These are phyloP conservation scores for Triangularia setosa DNA, from an alignment of 2,329 filamentous ascomycete genomes.

Conservation along the genomic window DNA sequence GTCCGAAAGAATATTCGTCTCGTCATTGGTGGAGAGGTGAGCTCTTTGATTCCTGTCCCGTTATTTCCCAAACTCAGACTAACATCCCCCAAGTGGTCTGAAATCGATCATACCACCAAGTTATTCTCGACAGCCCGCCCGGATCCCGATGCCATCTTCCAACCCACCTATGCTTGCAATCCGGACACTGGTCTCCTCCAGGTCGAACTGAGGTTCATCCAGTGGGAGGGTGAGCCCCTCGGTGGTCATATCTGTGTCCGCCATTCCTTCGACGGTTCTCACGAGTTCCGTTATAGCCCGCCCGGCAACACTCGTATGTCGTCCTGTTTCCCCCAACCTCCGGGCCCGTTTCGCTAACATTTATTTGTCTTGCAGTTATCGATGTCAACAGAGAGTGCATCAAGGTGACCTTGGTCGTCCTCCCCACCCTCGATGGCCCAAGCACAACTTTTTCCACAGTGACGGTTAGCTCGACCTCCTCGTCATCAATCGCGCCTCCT, in stretches of 20 bases:
- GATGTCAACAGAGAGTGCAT: conserved; percentile 26
- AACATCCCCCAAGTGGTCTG: conserved; percentile 20
- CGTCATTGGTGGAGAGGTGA: conserved; percentile 26
- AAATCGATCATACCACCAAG: conserved; percentile 27
- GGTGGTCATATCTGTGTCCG: conserved; percentile 34
- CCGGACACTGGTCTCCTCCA: conserved; percentile 31
- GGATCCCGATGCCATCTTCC: conserved; percentile 31
- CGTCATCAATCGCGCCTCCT: conserved; percentile 2
- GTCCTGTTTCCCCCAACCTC: background rate
- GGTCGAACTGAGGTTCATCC: conserved; percentile 29
- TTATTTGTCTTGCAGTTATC: conserved; percentile 11
- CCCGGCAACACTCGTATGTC: conserved; percentile 32
- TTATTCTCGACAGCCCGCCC: conserved; percentile 30
- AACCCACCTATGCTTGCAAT: conserved; percentile 32
- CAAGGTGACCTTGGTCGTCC: conserved; percentile 27
- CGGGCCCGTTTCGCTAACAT: background rate
- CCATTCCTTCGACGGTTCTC: conserved; percentile 25
- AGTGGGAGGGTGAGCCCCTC: conserved; percentile 20
- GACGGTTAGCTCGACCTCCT: conserved; percentile 14
- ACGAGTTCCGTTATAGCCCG: conserved; percentile 36
- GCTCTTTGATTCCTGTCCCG: background rate
- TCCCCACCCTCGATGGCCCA: conserved; percentile 10
- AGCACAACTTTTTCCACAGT: conserved; percentile 15
- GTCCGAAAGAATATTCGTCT: conserved; percentile 18
- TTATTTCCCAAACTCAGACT: background rate